Evolutionary conservation across 371 early-diverging fungal species (phyloP).

Genomic region (Mucor sp.): DNA sequence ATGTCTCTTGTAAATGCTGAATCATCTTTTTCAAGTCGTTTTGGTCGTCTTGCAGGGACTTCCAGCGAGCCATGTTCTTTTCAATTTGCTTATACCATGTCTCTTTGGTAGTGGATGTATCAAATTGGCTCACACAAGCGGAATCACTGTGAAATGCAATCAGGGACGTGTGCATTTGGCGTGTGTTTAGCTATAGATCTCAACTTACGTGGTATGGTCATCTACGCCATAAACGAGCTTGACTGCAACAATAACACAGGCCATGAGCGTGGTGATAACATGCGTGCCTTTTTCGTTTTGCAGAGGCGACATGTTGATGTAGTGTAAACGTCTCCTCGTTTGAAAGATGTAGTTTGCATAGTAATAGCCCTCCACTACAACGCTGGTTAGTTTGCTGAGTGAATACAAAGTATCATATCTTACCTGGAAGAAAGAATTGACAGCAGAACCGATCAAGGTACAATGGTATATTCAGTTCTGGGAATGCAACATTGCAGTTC

Average conservation of each 20-base stretch:
- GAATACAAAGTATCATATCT: background rate
- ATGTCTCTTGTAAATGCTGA: background rate
- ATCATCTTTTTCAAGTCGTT: constrained; percentile 2
- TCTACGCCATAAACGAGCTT: constrained; percentile 26
- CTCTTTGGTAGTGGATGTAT: constrained; percentile 1
- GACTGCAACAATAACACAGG: constrained; percentile 17
- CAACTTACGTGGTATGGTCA: constrained; percentile 15
- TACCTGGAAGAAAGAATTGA: constrained; percentile 36
- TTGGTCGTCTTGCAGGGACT: background rate
- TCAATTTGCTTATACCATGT: background rate
- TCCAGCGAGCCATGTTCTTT: constrained; percentile 5
- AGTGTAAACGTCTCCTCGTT: background rate
- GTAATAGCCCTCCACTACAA: constrained; percentile 30
- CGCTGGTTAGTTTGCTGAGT: background rate
- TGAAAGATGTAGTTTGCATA: constrained; percentile 13
- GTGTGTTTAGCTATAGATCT: background rate
- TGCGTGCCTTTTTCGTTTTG: background rate
- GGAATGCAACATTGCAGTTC: constrained; percentile 10
- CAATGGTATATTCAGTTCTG: constrained; percentile 22
- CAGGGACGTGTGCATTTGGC: background rate
- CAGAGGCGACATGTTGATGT: background rate
- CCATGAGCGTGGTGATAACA: constrained; percentile 1
- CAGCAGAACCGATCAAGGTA: constrained; percentile 25
- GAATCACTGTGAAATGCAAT: background rate
- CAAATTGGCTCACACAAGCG: background rate